These are phyloP conservation scores for Rhizopus arrhizus DNA, from an alignment of 371 early-diverging fungal species.

Conservation along the genomic window DNA sequence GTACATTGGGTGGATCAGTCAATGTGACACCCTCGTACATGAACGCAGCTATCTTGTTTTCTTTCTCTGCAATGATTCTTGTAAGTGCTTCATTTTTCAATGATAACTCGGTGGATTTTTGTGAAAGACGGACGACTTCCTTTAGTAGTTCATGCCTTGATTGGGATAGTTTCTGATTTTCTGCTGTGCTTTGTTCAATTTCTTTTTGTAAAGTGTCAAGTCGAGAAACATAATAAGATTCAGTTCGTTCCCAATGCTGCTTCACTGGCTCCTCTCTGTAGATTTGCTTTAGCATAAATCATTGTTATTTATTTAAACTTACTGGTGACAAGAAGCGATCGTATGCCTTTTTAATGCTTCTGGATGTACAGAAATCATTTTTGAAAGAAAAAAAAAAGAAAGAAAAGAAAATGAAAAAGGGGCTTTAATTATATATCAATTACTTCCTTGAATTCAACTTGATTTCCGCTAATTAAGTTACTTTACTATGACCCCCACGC, in stretches of 20 bases:
- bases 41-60: conserved; percentile 24
- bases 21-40: conserved; percentile 20
- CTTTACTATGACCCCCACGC: no score
- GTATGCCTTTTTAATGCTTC: not conserved
- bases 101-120: conserved; percentile 20
- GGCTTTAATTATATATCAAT: no score
- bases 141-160: conserved; percentile 22
- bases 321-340: not conserved
- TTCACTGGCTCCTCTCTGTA: not conserved
- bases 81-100: conserved; percentile 17
- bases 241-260: conserved; percentile 24
- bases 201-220: conserved; percentile 16
- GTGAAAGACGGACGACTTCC: conserved; percentile 22
- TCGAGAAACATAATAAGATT: conserved; percentile 14
- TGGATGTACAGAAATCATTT: no score
- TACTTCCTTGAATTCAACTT: no score
- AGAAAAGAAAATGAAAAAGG: no score
- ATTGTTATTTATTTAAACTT: no score
- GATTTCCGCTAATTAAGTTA: no score
- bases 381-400: no score
- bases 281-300: no score
- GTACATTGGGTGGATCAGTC: not conserved
- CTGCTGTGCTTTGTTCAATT: conserved; percentile 11
- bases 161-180: conserved; percentile 16
- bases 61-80: conserved; percentile 21